Conservation (phyloP, 2,329 filamentous ascomycete species). For the Atkinsonella hypoxylon region DNA sequence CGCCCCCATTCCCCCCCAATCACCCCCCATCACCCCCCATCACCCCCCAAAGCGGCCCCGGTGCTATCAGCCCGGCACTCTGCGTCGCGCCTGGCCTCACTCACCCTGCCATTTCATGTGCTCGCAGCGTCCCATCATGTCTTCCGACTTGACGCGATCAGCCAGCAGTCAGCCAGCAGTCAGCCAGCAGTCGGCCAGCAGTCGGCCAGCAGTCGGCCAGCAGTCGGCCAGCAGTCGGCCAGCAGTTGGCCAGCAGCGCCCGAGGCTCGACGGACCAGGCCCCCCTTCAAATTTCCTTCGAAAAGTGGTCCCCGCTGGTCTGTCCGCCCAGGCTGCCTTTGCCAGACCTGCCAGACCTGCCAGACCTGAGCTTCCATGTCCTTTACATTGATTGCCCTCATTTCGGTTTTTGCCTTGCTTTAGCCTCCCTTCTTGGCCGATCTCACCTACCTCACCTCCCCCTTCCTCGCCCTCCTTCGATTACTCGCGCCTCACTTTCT, state of each 20-base stretch:
- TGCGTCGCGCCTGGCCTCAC: too few species aligned
- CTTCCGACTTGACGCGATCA: too few species aligned
- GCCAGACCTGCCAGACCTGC: too few species aligned
- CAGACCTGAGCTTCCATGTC: too few species aligned
- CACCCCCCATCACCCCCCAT: too few species aligned
- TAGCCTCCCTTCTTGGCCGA: slow-evolving; percentile 3
- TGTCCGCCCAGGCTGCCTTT: not conserved
- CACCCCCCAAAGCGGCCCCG: not conserved
- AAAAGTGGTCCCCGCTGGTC: not conserved
- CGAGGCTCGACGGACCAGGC: not conserved
- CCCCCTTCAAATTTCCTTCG: not conserved
- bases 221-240: too few species aligned
- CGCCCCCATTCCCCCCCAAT: too few species aligned
- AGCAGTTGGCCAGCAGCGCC: not conserved
- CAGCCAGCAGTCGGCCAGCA: too few species aligned
- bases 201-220: too few species aligned
- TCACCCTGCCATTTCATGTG: too few species aligned
- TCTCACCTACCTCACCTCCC: slow-evolving; percentile 5
- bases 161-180: too few species aligned
- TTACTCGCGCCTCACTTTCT: slow-evolving; percentile 1
- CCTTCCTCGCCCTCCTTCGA: slow-evolving; percentile 1
- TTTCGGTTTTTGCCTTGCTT: not conserved
- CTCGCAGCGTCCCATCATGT: too few species aligned
- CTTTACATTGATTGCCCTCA: not conserved
- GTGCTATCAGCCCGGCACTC: not conserved